These are phyloP conservation scores for Leptoxyphium fumago DNA, from an alignment of 2,329 filamentous ascomycete species.

Conservation along the genomic window DNA sequence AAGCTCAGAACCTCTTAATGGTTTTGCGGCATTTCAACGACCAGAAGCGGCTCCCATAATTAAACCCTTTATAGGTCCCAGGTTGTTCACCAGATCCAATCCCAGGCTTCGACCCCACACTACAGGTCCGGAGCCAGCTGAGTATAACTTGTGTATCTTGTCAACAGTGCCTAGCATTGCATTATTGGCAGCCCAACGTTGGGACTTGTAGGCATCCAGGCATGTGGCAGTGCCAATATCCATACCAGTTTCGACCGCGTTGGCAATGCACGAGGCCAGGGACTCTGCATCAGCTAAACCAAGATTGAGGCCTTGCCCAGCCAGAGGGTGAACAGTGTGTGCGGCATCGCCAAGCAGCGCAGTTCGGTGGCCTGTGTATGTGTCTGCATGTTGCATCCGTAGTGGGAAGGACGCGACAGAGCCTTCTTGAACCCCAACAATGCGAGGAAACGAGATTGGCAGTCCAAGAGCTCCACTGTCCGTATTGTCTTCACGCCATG, in stretches of 20 bases:
- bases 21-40: not conserved
- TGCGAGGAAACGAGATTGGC: conserved; percentile 35
- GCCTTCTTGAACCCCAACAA: conserved; percentile 58
- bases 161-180: conserved; percentile 67
- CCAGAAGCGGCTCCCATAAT: conserved; percentile 58
- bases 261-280: conserved; percentile 58
- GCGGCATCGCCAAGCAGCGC: conserved; percentile 89
- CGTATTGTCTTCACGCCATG: conserved; percentile 71
- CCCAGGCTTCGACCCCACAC: conserved; percentile 68
- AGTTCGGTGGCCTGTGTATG: conserved; percentile 79
- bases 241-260: conserved; percentile 67
- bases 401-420: conserved; percentile 83
- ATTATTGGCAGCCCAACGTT: conserved; percentile 70
- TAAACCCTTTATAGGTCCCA: conserved; percentile 65
- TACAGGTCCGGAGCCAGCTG: conserved; percentile 62
- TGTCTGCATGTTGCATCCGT: conserved; percentile 82
- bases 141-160: conserved; percentile 85
- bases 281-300: conserved; percentile 80
- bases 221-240: conserved; percentile 69
- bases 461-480: conserved; percentile 25
- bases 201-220: conserved; percentile 65
- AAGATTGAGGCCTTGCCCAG: conserved; percentile 86
- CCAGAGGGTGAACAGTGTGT: conserved; percentile 87
- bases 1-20: too few relatives aligned
- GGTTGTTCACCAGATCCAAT: conserved; percentile 56